These are phyloP conservation scores for Cryphonectria japonica DNA, from an alignment of 2,329 filamentous ascomycete species.

Conservation along the genomic window DNA sequence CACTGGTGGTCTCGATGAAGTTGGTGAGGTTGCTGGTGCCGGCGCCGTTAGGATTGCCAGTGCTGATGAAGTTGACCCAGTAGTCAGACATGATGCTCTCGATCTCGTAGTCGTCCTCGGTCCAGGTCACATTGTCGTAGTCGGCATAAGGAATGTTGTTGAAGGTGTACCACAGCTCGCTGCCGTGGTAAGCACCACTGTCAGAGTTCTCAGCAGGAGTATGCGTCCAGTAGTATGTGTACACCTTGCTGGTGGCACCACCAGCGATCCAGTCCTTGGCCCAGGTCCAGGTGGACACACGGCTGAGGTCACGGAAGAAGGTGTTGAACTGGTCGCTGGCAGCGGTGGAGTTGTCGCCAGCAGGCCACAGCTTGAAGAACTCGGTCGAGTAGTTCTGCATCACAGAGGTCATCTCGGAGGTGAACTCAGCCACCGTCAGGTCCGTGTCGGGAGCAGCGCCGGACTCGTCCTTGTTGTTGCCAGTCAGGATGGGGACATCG, in stretches of 20 bases:
- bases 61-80: conserved; percentile 23
- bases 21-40: conserved; percentile 10
- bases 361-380: neutral
- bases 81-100: too few species aligned
- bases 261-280: too few species aligned
- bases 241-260: conserved; percentile 30
- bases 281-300: neutral
- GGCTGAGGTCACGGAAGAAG: conserved; percentile 34
- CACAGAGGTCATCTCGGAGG: neutral
- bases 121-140: conserved; percentile 33
- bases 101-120: conserved; percentile 34
- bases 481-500: neutral
- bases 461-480: neutral
- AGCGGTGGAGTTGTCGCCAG: neutral
- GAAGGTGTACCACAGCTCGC: too few species aligned
- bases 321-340: conserved; percentile 30
- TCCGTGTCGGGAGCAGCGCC: neutral
- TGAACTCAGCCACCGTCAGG: neutral
- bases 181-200: conserved; percentile 37
- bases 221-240: conserved; percentile 38
- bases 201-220: conserved; percentile 33
- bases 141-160: neutral
- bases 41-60: conserved; percentile 18
- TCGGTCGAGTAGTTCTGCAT: neutral
- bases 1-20: too few species aligned